Percentiles rank a stretch among this genome's conserved stretches.
Conservation (phyloP, 768 basidiomycete species). For the Wakefieldia striispora region DNA sequence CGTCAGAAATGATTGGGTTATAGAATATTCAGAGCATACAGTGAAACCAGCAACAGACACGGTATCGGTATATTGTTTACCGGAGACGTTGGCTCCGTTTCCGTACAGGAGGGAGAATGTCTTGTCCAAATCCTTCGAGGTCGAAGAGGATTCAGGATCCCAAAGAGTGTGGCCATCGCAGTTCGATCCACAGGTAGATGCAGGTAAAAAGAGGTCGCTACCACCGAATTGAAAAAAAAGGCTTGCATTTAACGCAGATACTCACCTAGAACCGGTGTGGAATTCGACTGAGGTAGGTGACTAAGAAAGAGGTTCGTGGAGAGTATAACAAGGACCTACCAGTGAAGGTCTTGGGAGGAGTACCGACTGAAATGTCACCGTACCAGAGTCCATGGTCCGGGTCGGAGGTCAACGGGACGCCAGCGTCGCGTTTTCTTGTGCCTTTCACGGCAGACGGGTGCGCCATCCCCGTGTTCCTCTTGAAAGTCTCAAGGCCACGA, state of each 20-base stretch:
- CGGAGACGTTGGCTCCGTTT: slow-evolving; percentile 1
- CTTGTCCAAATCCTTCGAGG: not conserved
- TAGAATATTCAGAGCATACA: slow-evolving; percentile 5
- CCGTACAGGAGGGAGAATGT: not conserved
- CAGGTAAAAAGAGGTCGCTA: slow-evolving; percentile 32
- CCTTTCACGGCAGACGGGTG: not conserved
- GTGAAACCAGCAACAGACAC: slow-evolving; percentile 10
- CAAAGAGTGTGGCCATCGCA: slow-evolving; percentile 33
- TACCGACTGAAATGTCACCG: slow-evolving; percentile 4
- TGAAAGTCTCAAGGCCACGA: too few species aligned
- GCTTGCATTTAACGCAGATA: not conserved
- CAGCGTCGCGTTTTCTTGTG: not conserved
- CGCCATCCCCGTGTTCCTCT: not conserved
- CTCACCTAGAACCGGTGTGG: slow-evolving; percentile 27
- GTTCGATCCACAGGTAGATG: slow-evolving; percentile 14
- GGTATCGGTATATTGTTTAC: slow-evolving; percentile 9
- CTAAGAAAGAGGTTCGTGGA: not conserved
- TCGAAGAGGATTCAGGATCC: slow-evolving; percentile 20
- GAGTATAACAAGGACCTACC: not conserved
- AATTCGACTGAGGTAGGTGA: slow-evolving; percentile 17
- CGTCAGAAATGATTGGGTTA: not conserved
- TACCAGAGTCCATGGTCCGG: slow-evolving; percentile 1
- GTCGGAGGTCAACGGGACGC: not conserved
- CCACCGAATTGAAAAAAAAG: slow-evolving; percentile 14
- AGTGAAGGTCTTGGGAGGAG: slow-evolving; percentile 2